Percentiles rank a stretch among this genome's conserved stretches.
These are phyloP conservation scores for Cytospora piceae DNA, from an alignment of 2,329 filamentous ascomycete species.

Conservation along the genomic window DNA sequence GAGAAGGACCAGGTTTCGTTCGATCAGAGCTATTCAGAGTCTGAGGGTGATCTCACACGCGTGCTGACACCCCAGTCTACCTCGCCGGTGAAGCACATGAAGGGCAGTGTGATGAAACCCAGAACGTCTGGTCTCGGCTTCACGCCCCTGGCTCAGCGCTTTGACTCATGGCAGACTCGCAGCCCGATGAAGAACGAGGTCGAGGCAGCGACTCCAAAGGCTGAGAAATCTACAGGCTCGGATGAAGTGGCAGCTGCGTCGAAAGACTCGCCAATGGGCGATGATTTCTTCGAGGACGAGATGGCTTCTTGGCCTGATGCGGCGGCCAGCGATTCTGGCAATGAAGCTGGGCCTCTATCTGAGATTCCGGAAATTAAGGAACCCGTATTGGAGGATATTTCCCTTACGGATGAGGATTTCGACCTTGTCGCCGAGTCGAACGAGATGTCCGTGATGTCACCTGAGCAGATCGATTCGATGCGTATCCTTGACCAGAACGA, in stretches of 20 bases:
- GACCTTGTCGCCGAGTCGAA: conserved; percentile 62
- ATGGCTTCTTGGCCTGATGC: conserved; percentile 51
- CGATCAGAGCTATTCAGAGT: conserved; percentile 53
- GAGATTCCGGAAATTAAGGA: conserved; percentile 34
- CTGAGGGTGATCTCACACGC: conserved; percentile 54
- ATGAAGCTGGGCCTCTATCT: conserved; percentile 32
- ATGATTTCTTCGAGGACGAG: conserved; percentile 64
- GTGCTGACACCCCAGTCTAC: conserved; percentile 20
- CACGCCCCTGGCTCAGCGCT: conserved; percentile 58
- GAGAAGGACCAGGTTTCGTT: conserved; percentile 52
- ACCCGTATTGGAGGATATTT: conserved; percentile 50
- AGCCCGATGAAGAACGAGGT: conserved; percentile 53
- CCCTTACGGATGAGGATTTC: conserved; percentile 59
- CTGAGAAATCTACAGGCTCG: conserved; percentile 22
- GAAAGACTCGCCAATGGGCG: conserved; percentile 47
- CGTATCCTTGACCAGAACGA: conserved; percentile 44
- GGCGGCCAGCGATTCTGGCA: conserved; percentile 43
- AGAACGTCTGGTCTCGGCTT: conserved; percentile 52
- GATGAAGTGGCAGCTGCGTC: conserved; percentile 32
- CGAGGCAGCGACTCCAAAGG: conserved; percentile 36
- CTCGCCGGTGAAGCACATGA: conserved; percentile 35
- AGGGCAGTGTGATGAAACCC: conserved; percentile 33
- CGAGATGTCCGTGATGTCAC: conserved; percentile 61
- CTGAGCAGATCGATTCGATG: conserved; percentile 44
- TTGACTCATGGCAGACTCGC: conserved; percentile 59